phyloP scores from a whole-genome alignment of 768 basidiomycete genomes.

The Gautieria morchelliformis region DNA sequence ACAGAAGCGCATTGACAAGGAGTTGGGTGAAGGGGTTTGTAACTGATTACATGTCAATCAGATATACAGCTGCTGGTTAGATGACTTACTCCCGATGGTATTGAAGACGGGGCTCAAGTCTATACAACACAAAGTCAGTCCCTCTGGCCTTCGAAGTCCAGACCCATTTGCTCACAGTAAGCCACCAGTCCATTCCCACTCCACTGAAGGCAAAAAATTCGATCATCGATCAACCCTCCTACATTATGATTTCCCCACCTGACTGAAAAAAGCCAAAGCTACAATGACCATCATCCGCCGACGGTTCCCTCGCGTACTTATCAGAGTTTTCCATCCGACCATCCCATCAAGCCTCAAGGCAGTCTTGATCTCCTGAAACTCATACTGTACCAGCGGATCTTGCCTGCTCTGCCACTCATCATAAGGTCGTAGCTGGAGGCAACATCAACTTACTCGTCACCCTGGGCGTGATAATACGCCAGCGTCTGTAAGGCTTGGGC shows the following conservation, averaged over 20 bases:
- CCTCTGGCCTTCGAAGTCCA: not conserved
- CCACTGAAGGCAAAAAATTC: constrained; percentile 18
- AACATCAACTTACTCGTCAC: constrained; percentile 22
- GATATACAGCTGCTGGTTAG: not conserved
- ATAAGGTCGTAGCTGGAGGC: not conserved
- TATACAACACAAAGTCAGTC: constrained; percentile 6
- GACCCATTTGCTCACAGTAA: constrained; percentile 19
- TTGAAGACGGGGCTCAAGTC: constrained; percentile 46
- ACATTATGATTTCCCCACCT: constrained; percentile 15
- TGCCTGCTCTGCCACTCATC: constrained; percentile 18
- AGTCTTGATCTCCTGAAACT: constrained; percentile 57
- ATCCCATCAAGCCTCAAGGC: constrained; percentile 36
- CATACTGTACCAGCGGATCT: constrained; percentile 50
- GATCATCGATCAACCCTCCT: not conserved
- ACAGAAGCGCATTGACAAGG: constrained; percentile 40
- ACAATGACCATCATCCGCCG: constrained; percentile 47
- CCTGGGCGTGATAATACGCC: constrained; percentile 48
- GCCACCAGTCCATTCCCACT: constrained; percentile 41
- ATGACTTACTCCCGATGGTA: constrained; percentile 34
- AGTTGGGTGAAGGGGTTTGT: constrained; percentile 35
- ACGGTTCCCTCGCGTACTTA: constrained; percentile 43
- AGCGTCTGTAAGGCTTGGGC: constrained; percentile 40
- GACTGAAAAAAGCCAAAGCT: constrained; percentile 50
- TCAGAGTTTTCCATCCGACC: constrained; percentile 36
- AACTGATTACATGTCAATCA: constrained; percentile 20